These are phyloP conservation scores for Crucibulum cyathiforme DNA, from an alignment of 1,284 basidiomycete genomes.

Conservation along the genomic window DNA sequence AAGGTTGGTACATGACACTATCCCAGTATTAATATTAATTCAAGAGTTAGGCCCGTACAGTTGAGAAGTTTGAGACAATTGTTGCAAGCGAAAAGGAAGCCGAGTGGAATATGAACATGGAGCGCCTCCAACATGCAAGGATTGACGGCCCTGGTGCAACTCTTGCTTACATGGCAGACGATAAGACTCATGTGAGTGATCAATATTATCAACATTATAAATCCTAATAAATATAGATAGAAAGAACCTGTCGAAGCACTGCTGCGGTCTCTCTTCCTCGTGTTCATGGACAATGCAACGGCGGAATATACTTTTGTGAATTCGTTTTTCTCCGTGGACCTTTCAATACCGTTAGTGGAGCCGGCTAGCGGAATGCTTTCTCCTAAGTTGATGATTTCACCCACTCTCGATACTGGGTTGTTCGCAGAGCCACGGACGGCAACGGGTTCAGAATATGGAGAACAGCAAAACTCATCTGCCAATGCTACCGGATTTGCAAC, in stretches of 20 bases:
- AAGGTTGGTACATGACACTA: constrained; percentile 52
- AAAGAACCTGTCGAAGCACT: constrained; percentile 84
- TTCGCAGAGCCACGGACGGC: constrained; percentile 46
- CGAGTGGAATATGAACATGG: constrained; percentile 50
- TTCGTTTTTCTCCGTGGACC: constrained; percentile 71
- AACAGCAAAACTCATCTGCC: constrained; percentile 30
- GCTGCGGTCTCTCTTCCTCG: constrained; percentile 83
- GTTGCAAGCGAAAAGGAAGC: constrained; percentile 48
- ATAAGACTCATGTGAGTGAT: constrained; percentile 76
- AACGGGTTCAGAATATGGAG: constrained; percentile 50
- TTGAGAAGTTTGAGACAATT: constrained; percentile 71
- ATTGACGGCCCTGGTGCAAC: constrained; percentile 83
- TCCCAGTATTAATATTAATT: background rate
- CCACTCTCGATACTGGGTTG: constrained; percentile 40
- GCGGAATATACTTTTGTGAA: constrained; percentile 89
- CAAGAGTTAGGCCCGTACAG: constrained; percentile 56
- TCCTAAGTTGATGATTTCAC: constrained; percentile 35
- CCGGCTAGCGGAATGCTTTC: constrained; percentile 45
- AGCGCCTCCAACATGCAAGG: constrained; percentile 69
- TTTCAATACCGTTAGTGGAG: constrained; percentile 39
- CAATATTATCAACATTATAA: constrained; percentile 2
- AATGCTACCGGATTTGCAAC: constrained; percentile 32
- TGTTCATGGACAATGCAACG: constrained; percentile 92
- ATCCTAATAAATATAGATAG: constrained; percentile 46
- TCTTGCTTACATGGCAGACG: constrained; percentile 85